Percentiles rank a stretch among this genome's conserved stretches.
phyloP scores from a whole-genome alignment of 805 yeast species.

The Hermanozyma aechmeae region DNA sequence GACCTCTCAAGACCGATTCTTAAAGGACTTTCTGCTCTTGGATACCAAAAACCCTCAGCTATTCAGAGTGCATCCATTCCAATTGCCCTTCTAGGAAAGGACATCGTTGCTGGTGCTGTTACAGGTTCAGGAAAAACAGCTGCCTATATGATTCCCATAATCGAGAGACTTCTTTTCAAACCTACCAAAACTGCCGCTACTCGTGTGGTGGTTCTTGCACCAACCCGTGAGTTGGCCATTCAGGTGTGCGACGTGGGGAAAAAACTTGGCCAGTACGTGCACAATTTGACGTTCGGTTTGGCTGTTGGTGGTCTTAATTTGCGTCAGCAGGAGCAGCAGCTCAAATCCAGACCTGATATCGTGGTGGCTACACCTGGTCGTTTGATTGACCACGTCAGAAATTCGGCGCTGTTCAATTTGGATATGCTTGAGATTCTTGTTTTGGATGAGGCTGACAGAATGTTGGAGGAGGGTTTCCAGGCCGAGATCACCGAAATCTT shows the following conservation, averaged over 20 bases:
- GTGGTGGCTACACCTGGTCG: constrained; percentile 99
- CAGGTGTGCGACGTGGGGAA: constrained; percentile 93
- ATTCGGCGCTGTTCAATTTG: constrained; percentile 86
- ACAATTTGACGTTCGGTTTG: constrained; percentile 74
- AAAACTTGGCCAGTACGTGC: constrained; percentile 69
- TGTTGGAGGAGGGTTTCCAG: constrained; percentile 98
- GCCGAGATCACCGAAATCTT: constrained; percentile 87
- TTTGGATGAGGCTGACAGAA: constrained; percentile 97
- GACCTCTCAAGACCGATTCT: constrained; percentile 85
- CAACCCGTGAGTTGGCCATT: constrained; percentile 96
- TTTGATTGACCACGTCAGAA: constrained; percentile 91
- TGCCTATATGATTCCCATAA: constrained; percentile 92
- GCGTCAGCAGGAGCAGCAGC: constrained; percentile 91
- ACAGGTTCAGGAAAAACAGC: constrained; percentile 99
- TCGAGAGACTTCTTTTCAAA: constrained; percentile 84
- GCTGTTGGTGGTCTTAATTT: constrained; percentile 98
- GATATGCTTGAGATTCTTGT: constrained; percentile 89
- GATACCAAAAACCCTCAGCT: constrained; percentile 85
- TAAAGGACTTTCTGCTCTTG: constrained; percentile 71
- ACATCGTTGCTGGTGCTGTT: constrained; percentile 97
- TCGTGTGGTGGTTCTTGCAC: constrained; percentile 83
- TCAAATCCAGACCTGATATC: constrained; percentile 87
- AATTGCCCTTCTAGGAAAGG: constrained; percentile 86
- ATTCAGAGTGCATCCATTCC: constrained; percentile 93
- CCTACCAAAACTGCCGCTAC: constrained; percentile 83